Conservation (phyloP, 148 eudicot genomes). For the Silene conica region DNA sequence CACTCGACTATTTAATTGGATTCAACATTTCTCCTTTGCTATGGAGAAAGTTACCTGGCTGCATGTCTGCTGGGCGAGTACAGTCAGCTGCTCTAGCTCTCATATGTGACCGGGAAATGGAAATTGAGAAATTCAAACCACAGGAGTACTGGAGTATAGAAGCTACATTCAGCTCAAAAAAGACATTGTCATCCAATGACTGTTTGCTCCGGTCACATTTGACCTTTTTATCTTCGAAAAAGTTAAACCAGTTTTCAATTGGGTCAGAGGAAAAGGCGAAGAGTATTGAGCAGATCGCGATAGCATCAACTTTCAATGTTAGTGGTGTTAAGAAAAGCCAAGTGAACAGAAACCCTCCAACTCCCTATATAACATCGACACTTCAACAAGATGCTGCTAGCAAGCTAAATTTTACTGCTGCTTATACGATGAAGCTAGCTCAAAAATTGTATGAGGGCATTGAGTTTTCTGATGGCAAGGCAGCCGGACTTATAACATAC, state of each 20-base stretch:
- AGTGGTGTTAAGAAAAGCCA: constrained; percentile 46
- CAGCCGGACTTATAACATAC: constrained; percentile 83
- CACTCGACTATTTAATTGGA: constrained; percentile 96
- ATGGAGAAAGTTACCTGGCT: constrained; percentile 95
- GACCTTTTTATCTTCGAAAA: constrained; percentile 62
- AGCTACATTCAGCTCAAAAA: constrained; percentile 45
- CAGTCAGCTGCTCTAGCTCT: constrained; percentile 94
- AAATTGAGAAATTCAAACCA: constrained; percentile 74
- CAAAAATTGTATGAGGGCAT: constrained; percentile 95
- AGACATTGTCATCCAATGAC: constrained; percentile 11
- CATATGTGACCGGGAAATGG: constrained; percentile 77
- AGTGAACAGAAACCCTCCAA: constrained; percentile 60
- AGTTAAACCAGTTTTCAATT: constrained; percentile 65
- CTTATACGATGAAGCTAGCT: constrained; percentile 86
- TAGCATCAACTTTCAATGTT: constrained; percentile 51
- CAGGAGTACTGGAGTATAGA: constrained; percentile 85
- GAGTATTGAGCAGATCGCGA: constrained; percentile 45
- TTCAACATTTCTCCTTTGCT: constrained; percentile 89
- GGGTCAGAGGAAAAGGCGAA: constrained; percentile 53
- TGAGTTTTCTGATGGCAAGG: constrained; percentile 50
- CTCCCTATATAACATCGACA: constrained; percentile 87
- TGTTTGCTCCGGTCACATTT: constrained; percentile 48
- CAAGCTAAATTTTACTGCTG: constrained; percentile 61
- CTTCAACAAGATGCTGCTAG: constrained; percentile 99
- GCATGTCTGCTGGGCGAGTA: constrained; percentile 97